phyloP scores from a whole-genome alignment of 352 stramenopile genomes.

The Peronospora farinosa region DNA sequence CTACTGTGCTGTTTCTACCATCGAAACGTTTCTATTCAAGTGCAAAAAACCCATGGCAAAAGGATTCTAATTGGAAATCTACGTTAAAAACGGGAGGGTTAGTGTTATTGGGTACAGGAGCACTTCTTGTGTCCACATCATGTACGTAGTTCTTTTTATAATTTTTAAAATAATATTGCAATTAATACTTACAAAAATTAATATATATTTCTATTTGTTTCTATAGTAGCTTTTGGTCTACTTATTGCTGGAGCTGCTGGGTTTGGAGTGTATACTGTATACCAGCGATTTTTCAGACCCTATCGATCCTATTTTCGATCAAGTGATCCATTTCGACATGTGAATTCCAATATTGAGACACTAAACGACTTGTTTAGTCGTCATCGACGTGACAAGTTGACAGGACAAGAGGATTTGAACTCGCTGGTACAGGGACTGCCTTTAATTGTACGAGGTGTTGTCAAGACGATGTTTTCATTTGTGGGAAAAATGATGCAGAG shows the following conservation, averaged over 20 bases:
- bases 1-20: constrained; percentile 13
- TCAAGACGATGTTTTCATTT: constrained; percentile 66
- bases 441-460: constrained; percentile 48
- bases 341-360: constrained; percentile 45
- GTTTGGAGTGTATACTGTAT: constrained; percentile 68
- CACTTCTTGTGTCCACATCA: constrained; percentile 54
- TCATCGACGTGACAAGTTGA: constrained; percentile 14
- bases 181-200: too few relatives aligned
- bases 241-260: constrained; percentile 58
- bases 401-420: constrained; percentile 38
- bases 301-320: constrained; percentile 35
- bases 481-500: constrained; percentile 51
- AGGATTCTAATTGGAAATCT: constrained; percentile 38
- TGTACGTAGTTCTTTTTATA: constrained; percentile 27
- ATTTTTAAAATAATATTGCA: too few relatives aligned
- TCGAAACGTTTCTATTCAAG: constrained; percentile 28
- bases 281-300: constrained; percentile 50
- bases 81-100: constrained; percentile 58
- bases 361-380: constrained; percentile 42
- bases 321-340: constrained; percentile 33
- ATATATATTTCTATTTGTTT: too few relatives aligned
- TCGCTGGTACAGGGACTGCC: constrained; percentile 53
- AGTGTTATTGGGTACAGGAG: constrained; percentile 49
- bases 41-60: constrained; percentile 37
- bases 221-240: constrained; percentile 62